phyloP scores from a whole-genome alignment of 2,329 filamentous ascomycete species.

The Hypomyces rosellus region DNA sequence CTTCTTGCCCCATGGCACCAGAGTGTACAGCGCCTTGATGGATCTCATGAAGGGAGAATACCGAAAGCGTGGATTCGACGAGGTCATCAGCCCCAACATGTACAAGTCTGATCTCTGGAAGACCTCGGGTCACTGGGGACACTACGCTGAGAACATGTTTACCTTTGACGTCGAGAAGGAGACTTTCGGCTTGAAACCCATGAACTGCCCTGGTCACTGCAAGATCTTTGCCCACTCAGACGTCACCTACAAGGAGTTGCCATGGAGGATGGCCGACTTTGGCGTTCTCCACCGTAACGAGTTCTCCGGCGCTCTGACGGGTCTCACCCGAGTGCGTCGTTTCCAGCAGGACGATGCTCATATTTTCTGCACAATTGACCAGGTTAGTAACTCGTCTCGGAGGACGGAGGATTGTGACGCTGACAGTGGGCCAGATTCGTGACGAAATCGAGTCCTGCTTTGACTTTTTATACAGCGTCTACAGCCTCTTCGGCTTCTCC shows the following conservation, averaged over 20 bases:
- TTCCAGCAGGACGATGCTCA: slow-evolving; percentile 97
- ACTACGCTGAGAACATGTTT: slow-evolving; percentile 85
- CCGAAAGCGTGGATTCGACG: slow-evolving; percentile 86
- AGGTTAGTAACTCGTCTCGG: slow-evolving; percentile 19
- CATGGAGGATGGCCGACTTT: slow-evolving; percentile 90
- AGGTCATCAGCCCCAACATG: slow-evolving; percentile 93
- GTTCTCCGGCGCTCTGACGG: slow-evolving; percentile 82
- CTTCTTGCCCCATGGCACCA: slow-evolving; percentile 85
- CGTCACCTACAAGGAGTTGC: slow-evolving; percentile 77
- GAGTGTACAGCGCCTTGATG: slow-evolving; percentile 87
- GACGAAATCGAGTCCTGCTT: slow-evolving; percentile 68
- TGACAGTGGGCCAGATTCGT: slow-evolving; percentile 22
- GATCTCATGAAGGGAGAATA: slow-evolving; percentile 80
- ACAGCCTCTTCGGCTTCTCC: slow-evolving; percentile 55
- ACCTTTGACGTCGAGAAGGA: slow-evolving; percentile 72
- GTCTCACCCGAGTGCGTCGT: slow-evolving; percentile 83
- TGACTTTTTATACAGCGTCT: slow-evolving; percentile 74
- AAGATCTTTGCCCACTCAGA: slow-evolving; percentile 78
- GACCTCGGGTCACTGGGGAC: slow-evolving; percentile 85
- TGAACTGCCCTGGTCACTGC: slow-evolving; percentile 97
- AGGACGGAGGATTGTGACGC: background rate
- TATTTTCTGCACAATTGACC: slow-evolving; percentile 67
- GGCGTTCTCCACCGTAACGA: slow-evolving; percentile 94
- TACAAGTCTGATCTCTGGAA: slow-evolving; percentile 93
- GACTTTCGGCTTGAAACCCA: slow-evolving; percentile 72